These are phyloP conservation scores for Cornus controversa DNA, from an alignment of 148 eudicot genomes.

Conservation along the genomic window DNA sequence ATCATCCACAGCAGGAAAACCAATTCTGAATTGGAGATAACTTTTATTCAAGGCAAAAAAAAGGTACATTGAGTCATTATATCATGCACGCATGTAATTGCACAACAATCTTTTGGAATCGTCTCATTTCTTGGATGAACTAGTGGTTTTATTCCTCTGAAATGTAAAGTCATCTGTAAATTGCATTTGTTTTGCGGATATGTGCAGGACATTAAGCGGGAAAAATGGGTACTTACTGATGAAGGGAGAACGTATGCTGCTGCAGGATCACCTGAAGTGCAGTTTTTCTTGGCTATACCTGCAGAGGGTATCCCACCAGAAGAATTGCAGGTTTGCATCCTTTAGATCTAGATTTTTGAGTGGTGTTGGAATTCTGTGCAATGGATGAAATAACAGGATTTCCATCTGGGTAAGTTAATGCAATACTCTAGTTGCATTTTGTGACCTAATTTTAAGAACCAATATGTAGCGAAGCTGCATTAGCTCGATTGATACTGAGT, in stretches of 20 bases:
- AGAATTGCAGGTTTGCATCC: slow-evolving; percentile 59
- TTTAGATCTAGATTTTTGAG: not conserved
- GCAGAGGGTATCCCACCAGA: slow-evolving; percentile 66
- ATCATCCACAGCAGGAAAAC: not conserved
- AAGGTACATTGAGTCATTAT: not conserved
- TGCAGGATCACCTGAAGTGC: slow-evolving; percentile 83
- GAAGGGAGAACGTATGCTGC: slow-evolving; percentile 76
- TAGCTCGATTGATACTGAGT: not conserved
- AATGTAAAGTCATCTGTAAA: not conserved
- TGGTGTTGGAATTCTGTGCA: not conserved
- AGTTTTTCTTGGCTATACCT: slow-evolving; percentile 68
- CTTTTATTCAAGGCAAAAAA: not conserved
- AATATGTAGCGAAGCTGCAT: not conserved
- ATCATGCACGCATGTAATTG: not conserved
- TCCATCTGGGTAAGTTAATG: not conserved
- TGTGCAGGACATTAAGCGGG: slow-evolving; percentile 80
- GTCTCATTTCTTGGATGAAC: not conserved
- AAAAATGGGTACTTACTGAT: slow-evolving; percentile 73
- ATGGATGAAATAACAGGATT: not conserved
- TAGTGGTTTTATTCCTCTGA: not conserved
- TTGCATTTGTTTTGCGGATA: slow-evolving; percentile 12
- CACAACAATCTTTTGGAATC: not conserved
- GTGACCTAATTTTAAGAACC: not conserved
- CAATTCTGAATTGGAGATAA: not conserved
- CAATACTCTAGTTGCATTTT: too few relatives aligned